These are phyloP conservation scores for Guyanaporus albipodus DNA, from an alignment of 768 basidiomycete species.

Conservation along the genomic window DNA sequence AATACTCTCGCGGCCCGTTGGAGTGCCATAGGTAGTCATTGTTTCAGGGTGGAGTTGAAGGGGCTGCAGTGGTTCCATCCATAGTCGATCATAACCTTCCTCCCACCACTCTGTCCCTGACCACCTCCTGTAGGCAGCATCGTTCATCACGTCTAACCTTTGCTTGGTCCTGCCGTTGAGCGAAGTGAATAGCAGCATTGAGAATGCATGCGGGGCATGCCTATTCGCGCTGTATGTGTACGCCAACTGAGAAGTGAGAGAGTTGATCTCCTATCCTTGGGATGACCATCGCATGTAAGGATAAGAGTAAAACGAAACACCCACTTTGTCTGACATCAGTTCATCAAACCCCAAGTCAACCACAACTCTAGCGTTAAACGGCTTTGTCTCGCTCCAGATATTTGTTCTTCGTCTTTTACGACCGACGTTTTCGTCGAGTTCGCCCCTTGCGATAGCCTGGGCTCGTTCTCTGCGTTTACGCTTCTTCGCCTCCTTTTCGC, in stretches of 20 bases:
- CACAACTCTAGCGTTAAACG: slow-evolving; percentile 63
- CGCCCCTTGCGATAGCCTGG: slow-evolving; percentile 47
- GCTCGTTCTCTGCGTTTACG: slow-evolving; percentile 62
- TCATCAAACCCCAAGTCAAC: slow-evolving; percentile 93
- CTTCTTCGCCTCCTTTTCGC: slow-evolving; percentile 74
- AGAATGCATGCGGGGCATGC: slow-evolving; percentile 63
- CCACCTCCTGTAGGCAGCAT: slow-evolving; percentile 79
- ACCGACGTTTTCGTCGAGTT: slow-evolving; percentile 34
- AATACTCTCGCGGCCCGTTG: slow-evolving; percentile 45
- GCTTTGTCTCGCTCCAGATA: slow-evolving; percentile 37
- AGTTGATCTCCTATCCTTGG: slow-evolving; percentile 74
- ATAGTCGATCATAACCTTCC: slow-evolving; percentile 67
- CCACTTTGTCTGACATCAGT: slow-evolving; percentile 88
- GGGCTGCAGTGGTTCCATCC: slow-evolving; percentile 36
- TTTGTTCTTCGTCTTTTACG: slow-evolving; percentile 17
- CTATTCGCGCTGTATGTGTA: slow-evolving; percentile 90
- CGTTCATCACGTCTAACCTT: slow-evolving; percentile 59
- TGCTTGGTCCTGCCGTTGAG: slow-evolving; percentile 66
- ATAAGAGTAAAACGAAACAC: slow-evolving; percentile 27
- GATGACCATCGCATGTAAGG: slow-evolving; percentile 9
- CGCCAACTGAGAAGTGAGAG: slow-evolving; percentile 85
- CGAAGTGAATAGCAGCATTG: slow-evolving; percentile 73
- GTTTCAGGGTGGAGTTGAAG: slow-evolving; percentile 1
- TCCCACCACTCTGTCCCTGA: slow-evolving; percentile 78
- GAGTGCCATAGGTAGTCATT: slow-evolving; percentile 4